Evolutionary conservation across 2,329 filamentous ascomycete genomes (phyloP).

Genomic region (Penicillium sp.): DNA sequence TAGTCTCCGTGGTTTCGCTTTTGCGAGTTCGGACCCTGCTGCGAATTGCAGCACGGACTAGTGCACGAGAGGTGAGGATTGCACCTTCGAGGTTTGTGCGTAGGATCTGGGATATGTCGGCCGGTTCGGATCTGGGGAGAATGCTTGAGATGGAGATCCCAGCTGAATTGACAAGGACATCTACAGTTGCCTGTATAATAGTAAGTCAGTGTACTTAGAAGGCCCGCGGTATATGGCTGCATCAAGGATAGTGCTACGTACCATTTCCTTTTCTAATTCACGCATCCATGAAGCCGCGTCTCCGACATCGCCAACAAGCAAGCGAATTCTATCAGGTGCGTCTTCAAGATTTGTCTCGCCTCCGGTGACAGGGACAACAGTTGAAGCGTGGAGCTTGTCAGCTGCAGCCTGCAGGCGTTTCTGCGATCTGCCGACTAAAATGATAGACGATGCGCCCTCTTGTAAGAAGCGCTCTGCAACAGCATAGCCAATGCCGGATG

Average conservation of each 20-base stretch:
- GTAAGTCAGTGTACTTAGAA: not conserved
- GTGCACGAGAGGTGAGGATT: constrained; percentile 44
- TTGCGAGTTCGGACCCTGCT: constrained; percentile 31
- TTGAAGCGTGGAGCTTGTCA: constrained; percentile 14
- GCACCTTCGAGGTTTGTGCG: constrained; percentile 68
- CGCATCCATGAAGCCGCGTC: constrained; percentile 37
- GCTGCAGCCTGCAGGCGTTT: constrained; percentile 50
- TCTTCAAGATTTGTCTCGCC: constrained; percentile 16
- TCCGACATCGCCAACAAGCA: constrained; percentile 45
- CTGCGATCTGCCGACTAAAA: constrained; percentile 64
- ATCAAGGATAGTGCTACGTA: constrained; percentile 16
- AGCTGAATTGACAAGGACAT: constrained; percentile 78
- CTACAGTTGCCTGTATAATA: constrained; percentile 40
- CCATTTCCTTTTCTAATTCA: constrained; percentile 45
- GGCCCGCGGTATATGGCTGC: no score
- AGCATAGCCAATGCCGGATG: constrained; percentile 70
- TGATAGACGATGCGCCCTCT: constrained; percentile 61
- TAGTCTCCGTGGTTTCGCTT: constrained; percentile 52
- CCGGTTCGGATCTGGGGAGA: constrained; percentile 59
- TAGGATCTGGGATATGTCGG: constrained; percentile 62
- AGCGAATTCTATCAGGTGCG: constrained; percentile 26
- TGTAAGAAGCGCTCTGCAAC: constrained; percentile 69
- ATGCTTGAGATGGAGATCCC: constrained; percentile 70
- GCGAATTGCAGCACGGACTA: constrained; percentile 42
- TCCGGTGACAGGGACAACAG: constrained; percentile 15